phyloP scores from a whole-genome alignment of 352 stramenopile genomes.

The Phytophthora europaea region DNA sequence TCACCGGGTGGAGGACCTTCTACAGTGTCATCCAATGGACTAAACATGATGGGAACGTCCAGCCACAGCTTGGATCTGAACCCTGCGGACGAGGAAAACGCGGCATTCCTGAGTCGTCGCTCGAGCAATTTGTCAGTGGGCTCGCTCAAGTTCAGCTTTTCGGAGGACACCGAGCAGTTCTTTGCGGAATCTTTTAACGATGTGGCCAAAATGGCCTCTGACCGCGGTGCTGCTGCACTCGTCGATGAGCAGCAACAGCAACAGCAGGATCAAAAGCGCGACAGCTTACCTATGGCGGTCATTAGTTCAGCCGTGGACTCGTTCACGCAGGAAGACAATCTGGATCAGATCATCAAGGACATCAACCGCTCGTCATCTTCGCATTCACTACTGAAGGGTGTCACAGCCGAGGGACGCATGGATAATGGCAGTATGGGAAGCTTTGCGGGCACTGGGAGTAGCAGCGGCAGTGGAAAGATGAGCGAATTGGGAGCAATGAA shows the following conservation, averaged over 20 bases:
- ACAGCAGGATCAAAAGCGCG: conserved; percentile 53
- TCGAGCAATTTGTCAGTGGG: conserved; percentile 75
- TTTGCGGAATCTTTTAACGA: conserved; percentile 68
- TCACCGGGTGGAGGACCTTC: conserved; percentile 39
- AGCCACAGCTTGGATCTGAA: conserved; percentile 50
- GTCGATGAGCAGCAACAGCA: conserved; percentile 36
- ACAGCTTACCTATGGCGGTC: conserved; percentile 76
- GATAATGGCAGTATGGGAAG: conserved; percentile 32
- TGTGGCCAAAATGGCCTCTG: conserved; percentile 55
- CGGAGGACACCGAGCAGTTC: conserved; percentile 73
- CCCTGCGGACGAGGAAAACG: conserved; percentile 45
- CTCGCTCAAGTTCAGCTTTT: conserved; percentile 81
- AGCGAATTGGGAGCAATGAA: conserved; percentile 25
- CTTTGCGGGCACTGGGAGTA: conserved; percentile 42
- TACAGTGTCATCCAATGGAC: conserved; percentile 6
- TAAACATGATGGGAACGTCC: conserved; percentile 37
- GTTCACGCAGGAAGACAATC: conserved; percentile 78
- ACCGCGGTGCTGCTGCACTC: conserved; percentile 23
- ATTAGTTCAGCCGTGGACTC: conserved; percentile 76
- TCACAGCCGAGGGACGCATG: conserved; percentile 5
- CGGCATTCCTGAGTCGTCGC: conserved; percentile 43
- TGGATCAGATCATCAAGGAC: conserved; percentile 84
- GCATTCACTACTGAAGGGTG: conserved; percentile 52
- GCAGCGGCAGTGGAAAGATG: conserved; percentile 39
- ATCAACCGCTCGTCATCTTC: conserved; percentile 67